Conservation (phyloP, 1,139 yeast genomes). For the Pichia sp. region DNA sequence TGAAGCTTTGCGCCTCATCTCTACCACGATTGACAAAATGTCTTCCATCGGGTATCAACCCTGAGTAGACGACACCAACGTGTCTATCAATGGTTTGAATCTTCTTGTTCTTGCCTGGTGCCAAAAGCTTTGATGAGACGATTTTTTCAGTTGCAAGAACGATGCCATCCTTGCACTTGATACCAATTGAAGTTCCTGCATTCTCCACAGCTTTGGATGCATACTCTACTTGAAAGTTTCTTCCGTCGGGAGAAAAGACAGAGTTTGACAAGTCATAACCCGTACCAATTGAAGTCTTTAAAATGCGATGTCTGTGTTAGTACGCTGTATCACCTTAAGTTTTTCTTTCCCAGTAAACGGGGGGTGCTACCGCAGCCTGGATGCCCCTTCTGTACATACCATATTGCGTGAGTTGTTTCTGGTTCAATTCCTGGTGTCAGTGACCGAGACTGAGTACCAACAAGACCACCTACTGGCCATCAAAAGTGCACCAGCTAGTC, state of each 20-base stretch:
- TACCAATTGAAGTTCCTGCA: slow-evolving; percentile 93
- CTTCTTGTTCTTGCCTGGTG: slow-evolving; percentile 82
- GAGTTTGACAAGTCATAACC: slow-evolving; percentile 96
- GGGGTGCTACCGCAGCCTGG: background rate
- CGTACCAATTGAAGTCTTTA: slow-evolving; percentile 89
- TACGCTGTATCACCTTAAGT: too few relatives aligned
- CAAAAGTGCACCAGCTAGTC: background rate
- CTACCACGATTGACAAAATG: slow-evolving; percentile 89
- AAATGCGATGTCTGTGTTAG: background rate
- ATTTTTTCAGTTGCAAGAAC: slow-evolving; percentile 96
- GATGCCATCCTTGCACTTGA: slow-evolving; percentile 86
- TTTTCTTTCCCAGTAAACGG: too few relatives aligned
- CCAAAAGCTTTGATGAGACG: slow-evolving; percentile 78
- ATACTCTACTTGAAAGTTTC: slow-evolving; percentile 97
- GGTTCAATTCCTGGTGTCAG: background rate
- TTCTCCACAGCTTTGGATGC: slow-evolving; percentile 97
- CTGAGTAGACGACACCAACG: slow-evolving; percentile 91
- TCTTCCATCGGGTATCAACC: slow-evolving; percentile 94
- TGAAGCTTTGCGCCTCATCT: slow-evolving; percentile 82
- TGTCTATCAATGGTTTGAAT: slow-evolving; percentile 92
- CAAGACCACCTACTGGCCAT: too few relatives aligned
- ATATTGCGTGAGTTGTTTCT: slow-evolving; percentile 1
- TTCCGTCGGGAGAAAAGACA: slow-evolving; percentile 78
- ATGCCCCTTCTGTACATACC: slow-evolving; percentile 9
- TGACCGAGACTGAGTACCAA: background rate